Evolutionary conservation across 768 basidiomycete species (phyloP), one percentile per base, ranked within the genome.

Genomic region (Mycena kentingensis): DNA sequence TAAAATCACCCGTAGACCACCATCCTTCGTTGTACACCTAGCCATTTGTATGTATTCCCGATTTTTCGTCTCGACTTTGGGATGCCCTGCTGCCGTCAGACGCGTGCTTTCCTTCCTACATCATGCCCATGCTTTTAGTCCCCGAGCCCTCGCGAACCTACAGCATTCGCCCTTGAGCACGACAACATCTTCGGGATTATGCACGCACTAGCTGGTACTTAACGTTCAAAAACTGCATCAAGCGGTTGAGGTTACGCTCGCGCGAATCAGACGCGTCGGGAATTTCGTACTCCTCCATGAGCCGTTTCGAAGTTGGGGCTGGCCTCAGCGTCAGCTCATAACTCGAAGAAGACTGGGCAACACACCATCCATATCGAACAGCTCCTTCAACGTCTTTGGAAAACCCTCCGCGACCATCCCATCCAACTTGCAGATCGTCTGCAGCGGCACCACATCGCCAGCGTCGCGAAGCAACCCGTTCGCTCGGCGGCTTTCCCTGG

Each of bases 311-410:
- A 10, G 60, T 64, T 3, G 60, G 48, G 12, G 32, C 67, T 66
- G 43, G 5, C 4, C 26, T 11, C 8, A 44, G 22, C 42, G n/a
- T 36, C 8, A 49, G 21, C 11, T 12, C 24, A 5, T 24, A 7
- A 25, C 24, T 7, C 41, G n/a, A 19, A 47, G 24, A n/a, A 18
- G n/a, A n/a, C 13, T 4, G 13, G 45, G 32, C 12, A 11, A 67
- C 75, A 60, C 57, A 82, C 82, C 75, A 52, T 82, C 77, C 39
- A 84, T 63, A 24, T 63, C 60, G 58, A 83, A 82, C n/a, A 87
- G 68, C 0, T 69, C 72, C 13, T 72, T 64, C 15, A 85, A 69
- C 49, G 77, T 78, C 55, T 74, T 74, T 5, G 84, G 85, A 60
- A 78, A 87, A 13, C 64, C 58, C 8, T 56, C 42, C 63, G 81